phyloP scores from a whole-genome alignment of 2,329 filamentous ascomycete species.

The Harringtonia aguacate region DNA sequence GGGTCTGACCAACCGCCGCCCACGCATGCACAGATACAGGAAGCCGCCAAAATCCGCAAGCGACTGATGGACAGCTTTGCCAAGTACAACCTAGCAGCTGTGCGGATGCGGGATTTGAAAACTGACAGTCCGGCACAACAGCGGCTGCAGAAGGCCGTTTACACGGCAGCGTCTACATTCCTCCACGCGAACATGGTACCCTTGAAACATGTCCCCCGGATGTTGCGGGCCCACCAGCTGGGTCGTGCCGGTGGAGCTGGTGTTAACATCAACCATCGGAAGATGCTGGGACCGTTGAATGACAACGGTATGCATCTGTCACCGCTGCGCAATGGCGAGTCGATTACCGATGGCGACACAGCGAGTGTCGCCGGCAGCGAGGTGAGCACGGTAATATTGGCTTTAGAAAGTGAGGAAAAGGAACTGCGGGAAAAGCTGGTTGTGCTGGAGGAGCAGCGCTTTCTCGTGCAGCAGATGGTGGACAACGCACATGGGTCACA shows the following conservation, averaged over 20 bases:
- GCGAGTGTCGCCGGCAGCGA: constrained; percentile 37
- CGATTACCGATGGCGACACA: constrained; percentile 30
- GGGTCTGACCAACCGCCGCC: constrained; percentile 28
- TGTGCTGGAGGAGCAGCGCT: constrained; percentile 82
- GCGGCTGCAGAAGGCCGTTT: constrained; percentile 69
- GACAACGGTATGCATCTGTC: constrained; percentile 16
- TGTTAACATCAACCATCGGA: constrained; percentile 14
- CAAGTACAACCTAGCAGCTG: constrained; percentile 76
- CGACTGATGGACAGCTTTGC: constrained; percentile 79
- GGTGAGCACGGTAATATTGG: constrained; percentile 40
- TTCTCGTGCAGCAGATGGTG: constrained; percentile 81
- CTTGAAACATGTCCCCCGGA: constrained; percentile 60
- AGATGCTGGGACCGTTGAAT: constrained; percentile 16
- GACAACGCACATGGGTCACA: constrained; percentile 62
- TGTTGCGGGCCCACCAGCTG: constrained; percentile 43
- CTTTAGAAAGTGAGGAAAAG: constrained; percentile 73
- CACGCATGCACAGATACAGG: constrained; percentile 59
- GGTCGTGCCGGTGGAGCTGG: too few relatives aligned
- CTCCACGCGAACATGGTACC: constrained; percentile 87
- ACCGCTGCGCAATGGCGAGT: constrained; percentile 37
- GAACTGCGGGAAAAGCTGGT: constrained; percentile 68
- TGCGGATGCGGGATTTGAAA: constrained; percentile 68
- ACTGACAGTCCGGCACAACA: constrained; percentile 62
- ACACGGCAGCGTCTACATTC: constrained; percentile 72
- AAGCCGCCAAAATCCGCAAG: constrained; percentile 83